Conservation (phyloP, 2,329 filamentous ascomycete species). For the Pseudogymnoascus sp. region DNA sequence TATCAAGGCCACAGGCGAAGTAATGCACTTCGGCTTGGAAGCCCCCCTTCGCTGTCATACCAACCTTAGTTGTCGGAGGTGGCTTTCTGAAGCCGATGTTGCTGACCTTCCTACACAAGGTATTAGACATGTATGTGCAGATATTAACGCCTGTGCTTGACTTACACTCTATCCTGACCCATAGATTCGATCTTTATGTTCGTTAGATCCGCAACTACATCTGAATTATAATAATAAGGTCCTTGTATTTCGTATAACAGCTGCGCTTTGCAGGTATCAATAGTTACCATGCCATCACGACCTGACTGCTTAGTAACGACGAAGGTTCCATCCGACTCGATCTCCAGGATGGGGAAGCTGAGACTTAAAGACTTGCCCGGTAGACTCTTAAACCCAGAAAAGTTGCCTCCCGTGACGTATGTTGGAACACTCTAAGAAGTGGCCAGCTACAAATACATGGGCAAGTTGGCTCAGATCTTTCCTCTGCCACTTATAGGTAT, state of each 20-base stretch:
- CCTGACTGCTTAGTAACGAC: slow-evolving; percentile 13
- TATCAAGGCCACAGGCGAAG: slow-evolving; percentile 36
- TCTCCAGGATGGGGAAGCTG: slow-evolving; percentile 14
- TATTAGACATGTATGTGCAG: slow-evolving; percentile 14
- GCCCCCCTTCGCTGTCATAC: slow-evolving; percentile 36
- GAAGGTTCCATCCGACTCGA: slow-evolving; percentile 10
- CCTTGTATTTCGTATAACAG: slow-evolving; percentile 34
- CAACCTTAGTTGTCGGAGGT: slow-evolving; percentile 33
- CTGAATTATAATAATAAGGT: slow-evolving; percentile 28
- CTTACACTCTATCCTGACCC: slow-evolving; percentile 22
- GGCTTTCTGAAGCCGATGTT: slow-evolving; percentile 15
- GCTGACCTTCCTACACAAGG: slow-evolving; percentile 27
- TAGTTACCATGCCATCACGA: slow-evolving; percentile 12
- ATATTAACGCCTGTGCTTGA: slow-evolving; percentile 21
- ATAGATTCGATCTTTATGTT: slow-evolving; percentile 37
- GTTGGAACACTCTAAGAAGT: slow-evolving; percentile 25
- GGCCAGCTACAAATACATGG: slow-evolving; percentile 28
- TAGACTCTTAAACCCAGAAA: slow-evolving; percentile 22
- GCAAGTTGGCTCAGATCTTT: slow-evolving; percentile 31
- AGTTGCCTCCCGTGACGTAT: slow-evolving; percentile 20
- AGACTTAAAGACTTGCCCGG: slow-evolving; percentile 16
- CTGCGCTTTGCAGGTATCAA: slow-evolving; percentile 26
- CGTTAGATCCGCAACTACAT: slow-evolving; percentile 27
- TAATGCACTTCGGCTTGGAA: slow-evolving; percentile 39
- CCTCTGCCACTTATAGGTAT: slow-evolving; percentile 35